A percentile compares a stretch with the other conserved stretches of the same genome.
Evolutionary conservation across 2,329 filamentous ascomycete genomes (phyloP).

Genomic region (Pestalotiopsis sp.): DNA sequence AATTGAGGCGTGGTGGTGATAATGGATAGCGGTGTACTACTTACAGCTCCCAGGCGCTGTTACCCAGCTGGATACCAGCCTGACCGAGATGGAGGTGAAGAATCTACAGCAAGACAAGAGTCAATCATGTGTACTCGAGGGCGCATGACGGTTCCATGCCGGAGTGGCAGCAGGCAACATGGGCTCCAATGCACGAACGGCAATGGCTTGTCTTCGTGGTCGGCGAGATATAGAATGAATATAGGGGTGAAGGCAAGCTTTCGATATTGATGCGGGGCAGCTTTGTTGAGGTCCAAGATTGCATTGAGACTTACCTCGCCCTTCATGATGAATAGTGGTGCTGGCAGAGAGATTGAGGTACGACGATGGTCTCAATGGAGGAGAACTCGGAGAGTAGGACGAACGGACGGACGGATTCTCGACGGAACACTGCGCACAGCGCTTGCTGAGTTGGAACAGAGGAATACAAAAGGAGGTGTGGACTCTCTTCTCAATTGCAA

Average conservation of each 20-base stretch:
- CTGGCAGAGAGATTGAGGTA: background rate
- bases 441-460: conserved; percentile 12
- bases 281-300: conserved; percentile 12
- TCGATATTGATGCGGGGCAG: background rate
- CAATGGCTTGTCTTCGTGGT: background rate
- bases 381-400: background rate
- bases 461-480: conserved; percentile 12
- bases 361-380: background rate
- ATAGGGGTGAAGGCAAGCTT: background rate
- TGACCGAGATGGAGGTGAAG: conserved; percentile 67
- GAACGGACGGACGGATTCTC: background rate
- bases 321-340: conserved; percentile 49
- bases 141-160: background rate
- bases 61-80: conserved; percentile 74
- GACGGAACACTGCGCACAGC: conserved; percentile 17
- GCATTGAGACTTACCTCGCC: conserved; percentile 50
- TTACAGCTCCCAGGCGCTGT: conserved; percentile 77
- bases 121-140: background rate
- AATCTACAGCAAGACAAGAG: conserved; percentile 43
- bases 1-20: conserved; percentile 16
- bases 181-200: background rate
- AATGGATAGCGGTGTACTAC: conserved; percentile 36
- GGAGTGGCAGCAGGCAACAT: background rate
- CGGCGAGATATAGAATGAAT: background rate
- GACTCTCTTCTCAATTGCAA: background rate